A percentile compares a stretch with the other conserved stretches of the same genome.
Conservation (phyloP, 2,329 filamentous ascomycete genomes). For the Colletotrichum sansevieriae region DNA sequence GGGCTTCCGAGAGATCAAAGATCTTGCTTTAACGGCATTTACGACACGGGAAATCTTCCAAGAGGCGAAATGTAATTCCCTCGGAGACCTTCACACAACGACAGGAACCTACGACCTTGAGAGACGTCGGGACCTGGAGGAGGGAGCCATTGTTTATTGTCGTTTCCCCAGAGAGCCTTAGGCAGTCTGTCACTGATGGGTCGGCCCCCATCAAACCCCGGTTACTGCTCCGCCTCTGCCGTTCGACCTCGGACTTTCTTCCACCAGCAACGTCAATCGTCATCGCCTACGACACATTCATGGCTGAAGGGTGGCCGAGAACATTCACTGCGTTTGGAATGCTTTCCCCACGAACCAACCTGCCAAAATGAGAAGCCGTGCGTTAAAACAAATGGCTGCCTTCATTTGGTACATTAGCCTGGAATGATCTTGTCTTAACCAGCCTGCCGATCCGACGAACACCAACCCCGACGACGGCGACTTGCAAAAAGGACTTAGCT, state of each 20-base stretch:
- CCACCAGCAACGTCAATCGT: slow-evolving; percentile 22
- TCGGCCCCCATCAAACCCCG: slow-evolving; percentile 27
- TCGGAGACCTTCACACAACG: not conserved
- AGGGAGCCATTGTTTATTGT: slow-evolving; percentile 12
- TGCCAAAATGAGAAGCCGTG: not conserved
- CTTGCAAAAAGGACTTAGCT: not conserved
- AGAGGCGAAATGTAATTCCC: not conserved
- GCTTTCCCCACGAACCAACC: not conserved
- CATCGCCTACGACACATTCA: slow-evolving; percentile 31
- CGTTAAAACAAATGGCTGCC: slow-evolving; percentile 11
- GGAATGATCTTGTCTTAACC: slow-evolving; percentile 16
- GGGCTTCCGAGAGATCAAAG: slow-evolving; percentile 17
- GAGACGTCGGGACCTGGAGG: not conserved
- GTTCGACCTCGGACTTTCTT: not conserved
- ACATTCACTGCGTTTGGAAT: slow-evolving; percentile 1
- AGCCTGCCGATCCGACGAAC: not conserved
- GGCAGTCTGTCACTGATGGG: slow-evolving; percentile 34
- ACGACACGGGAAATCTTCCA: slow-evolving; percentile 17
- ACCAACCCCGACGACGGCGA: slow-evolving; percentile 1
- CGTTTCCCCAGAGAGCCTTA: slow-evolving; percentile 19
- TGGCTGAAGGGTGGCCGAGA: slow-evolving; percentile 32
- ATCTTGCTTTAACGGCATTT: not conserved
- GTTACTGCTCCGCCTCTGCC: slow-evolving; percentile 29
- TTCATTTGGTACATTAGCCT: slow-evolving; percentile 8
- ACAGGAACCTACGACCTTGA: not conserved